A percentile compares a stretch with the other conserved stretches of the same genome.
phyloP scores from a whole-genome alignment of 164 flowering plant genomes.

The Berberis thunbergii region DNA sequence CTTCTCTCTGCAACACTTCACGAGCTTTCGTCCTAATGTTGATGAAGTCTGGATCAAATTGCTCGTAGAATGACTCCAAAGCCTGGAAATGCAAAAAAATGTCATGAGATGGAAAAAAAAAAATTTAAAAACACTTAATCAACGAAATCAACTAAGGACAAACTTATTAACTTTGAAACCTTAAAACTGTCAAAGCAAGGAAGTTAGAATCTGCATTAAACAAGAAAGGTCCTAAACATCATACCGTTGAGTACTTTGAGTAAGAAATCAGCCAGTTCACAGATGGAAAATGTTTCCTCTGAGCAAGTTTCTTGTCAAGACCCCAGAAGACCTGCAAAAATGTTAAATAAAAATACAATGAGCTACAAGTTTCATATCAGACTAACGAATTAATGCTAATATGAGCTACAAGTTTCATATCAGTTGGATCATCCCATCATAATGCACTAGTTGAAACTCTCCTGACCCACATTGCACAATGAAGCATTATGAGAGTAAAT shows the following conservation, averaged over 20 bases:
- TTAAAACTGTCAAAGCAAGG: neutral
- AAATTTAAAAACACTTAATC: too few relatives aligned
- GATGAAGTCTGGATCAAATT: conserved; percentile 89
- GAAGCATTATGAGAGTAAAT: too few relatives aligned
- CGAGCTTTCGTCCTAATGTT: conserved; percentile 97
- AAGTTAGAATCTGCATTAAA: neutral
- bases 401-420: too few relatives aligned
- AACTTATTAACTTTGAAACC: too few relatives aligned
- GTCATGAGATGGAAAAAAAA: neutral
- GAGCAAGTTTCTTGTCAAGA: conserved; percentile 98
- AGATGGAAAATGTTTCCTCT: conserved; percentile 97
- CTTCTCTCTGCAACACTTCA: conserved; percentile 96
- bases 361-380: too few relatives aligned
- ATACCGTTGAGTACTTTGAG: conserved; percentile 86
- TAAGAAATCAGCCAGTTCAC: conserved; percentile 99
- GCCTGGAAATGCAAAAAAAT: conserved; percentile 47
- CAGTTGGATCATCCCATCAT: too few relatives aligned
- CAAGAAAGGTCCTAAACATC: neutral
- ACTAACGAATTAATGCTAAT: too few relatives aligned
- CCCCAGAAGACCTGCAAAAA: conserved; percentile 95
- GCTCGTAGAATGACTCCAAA: conserved; percentile 84
- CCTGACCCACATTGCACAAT: too few relatives aligned
- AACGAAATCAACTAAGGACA: too few relatives aligned
- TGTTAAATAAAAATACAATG: neutral
- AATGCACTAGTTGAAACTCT: too few relatives aligned